phyloP scores from a whole-genome alignment of 805 yeast species.

The Blastobotrys terrestris region DNA sequence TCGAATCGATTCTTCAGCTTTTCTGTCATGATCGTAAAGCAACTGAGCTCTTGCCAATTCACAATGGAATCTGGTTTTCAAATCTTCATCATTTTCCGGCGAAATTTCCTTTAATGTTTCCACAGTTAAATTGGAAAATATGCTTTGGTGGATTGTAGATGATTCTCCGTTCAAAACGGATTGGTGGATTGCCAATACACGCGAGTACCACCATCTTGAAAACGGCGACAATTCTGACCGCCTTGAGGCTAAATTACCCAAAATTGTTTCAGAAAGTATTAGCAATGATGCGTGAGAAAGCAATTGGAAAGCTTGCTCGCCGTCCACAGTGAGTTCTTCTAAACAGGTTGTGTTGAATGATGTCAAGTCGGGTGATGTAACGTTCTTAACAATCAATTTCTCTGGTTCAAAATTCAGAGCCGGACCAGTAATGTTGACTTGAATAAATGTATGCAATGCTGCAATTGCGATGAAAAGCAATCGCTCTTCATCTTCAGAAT shows the following conservation, averaged over 20 bases:
- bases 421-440: slow-evolving; percentile 82
- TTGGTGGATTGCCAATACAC: slow-evolving; percentile 33
- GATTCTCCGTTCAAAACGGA: slow-evolving; percentile 25
- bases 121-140: background rate
- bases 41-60: slow-evolving; percentile 55
- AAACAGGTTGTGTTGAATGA: slow-evolving; percentile 26
- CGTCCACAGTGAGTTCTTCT: slow-evolving; percentile 46
- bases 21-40: slow-evolving; percentile 28
- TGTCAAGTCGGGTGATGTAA: slow-evolving; percentile 22
- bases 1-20: slow-evolving; percentile 20
- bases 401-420: slow-evolving; percentile 37
- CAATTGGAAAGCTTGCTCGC: slow-evolving; percentile 66
- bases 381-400: slow-evolving; percentile 23
- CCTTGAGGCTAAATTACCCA: slow-evolving; percentile 35
- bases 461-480: slow-evolving; percentile 43
- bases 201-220: slow-evolving; percentile 29
- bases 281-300: slow-evolving; percentile 45
- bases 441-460: slow-evolving; percentile 61
- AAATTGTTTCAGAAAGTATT: slow-evolving; percentile 37
- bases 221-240: slow-evolving; percentile 13
- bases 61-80: slow-evolving; percentile 47
- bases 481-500: background rate
- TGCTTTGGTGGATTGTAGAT: slow-evolving; percentile 3
- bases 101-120: background rate
- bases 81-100: slow-evolving; percentile 18